These are phyloP conservation scores for Macrolepiota fuliginosa DNA, from an alignment of 768 basidiomycete species.

Conservation along the genomic window DNA sequence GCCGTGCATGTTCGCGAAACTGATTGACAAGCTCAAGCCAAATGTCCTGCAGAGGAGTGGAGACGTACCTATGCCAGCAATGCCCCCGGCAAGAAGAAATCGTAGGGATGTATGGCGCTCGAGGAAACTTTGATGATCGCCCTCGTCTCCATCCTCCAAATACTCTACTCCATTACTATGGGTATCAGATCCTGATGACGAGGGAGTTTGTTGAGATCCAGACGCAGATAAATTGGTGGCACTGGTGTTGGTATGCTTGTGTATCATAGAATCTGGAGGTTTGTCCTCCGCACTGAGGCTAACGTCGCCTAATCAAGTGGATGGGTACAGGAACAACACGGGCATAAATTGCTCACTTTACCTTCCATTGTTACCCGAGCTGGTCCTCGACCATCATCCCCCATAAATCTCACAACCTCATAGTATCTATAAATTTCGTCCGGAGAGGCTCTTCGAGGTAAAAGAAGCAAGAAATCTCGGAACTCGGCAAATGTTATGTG, in stretches of 20 bases:
- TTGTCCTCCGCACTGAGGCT: slow-evolving; percentile 76
- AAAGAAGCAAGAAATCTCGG: slow-evolving; percentile 82
- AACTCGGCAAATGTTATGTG: slow-evolving; percentile 80
- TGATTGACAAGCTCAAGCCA: slow-evolving; percentile 27
- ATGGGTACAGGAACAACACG: background rate
- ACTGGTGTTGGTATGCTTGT: slow-evolving; percentile 12
- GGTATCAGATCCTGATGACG: slow-evolving; percentile 10
- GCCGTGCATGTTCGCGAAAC: slow-evolving; percentile 97
- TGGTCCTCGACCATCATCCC: slow-evolving; percentile 74
- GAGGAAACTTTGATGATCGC: slow-evolving; percentile 56
- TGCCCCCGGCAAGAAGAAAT: slow-evolving; percentile 90
- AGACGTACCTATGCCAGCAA: slow-evolving; percentile 86
- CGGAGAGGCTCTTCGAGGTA: slow-evolving; percentile 79
- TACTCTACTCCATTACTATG: slow-evolving; percentile 17
- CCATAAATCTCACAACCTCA: slow-evolving; percentile 62
- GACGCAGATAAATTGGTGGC: slow-evolving; percentile 4
- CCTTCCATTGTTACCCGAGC: slow-evolving; percentile 91
- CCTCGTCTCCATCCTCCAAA: slow-evolving; percentile 40
- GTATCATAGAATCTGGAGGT: slow-evolving; percentile 35
- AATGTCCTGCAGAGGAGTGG: slow-evolving; percentile 30
- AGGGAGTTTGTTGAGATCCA: slow-evolving; percentile 12
- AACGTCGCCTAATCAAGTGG: slow-evolving; percentile 59
- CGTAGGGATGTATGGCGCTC: slow-evolving; percentile 75
- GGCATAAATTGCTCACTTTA: slow-evolving; percentile 25
- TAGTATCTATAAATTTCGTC: slow-evolving; percentile 87